These are phyloP conservation scores for Plasmodium inui DNA, from an alignment of 169 alveolate species.

Conservation along the genomic window DNA sequence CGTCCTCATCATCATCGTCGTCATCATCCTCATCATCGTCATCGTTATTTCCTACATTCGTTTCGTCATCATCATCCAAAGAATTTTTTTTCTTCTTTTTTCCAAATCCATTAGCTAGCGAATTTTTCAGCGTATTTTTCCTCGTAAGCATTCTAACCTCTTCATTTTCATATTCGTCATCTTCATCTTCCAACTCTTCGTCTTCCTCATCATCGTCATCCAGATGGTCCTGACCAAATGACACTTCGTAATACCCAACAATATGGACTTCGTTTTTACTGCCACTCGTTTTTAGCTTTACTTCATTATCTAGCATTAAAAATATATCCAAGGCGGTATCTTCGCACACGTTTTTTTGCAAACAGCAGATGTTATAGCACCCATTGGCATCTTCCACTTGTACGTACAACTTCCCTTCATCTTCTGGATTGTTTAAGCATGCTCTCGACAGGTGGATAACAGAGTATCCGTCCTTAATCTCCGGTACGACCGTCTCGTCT, in stretches of 20 bases:
- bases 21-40: slow-evolving; percentile 78
- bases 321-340: slow-evolving; percentile 90
- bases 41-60: slow-evolving; percentile 42
- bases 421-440: slow-evolving; percentile 90
- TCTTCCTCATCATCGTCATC: slow-evolving; percentile 84
- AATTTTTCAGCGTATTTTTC: slow-evolving; percentile 67
- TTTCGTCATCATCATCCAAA: slow-evolving; percentile 48
- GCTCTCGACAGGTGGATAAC: slow-evolving; percentile 90
- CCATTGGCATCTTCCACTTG: slow-evolving; percentile 89
- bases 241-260: slow-evolving; percentile 92
- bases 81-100: slow-evolving; percentile 36
- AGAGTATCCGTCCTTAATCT: slow-evolving; percentile 79
- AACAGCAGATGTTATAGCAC: slow-evolving; percentile 87
- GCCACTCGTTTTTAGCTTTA: slow-evolving; percentile 88
- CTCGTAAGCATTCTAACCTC: slow-evolving; percentile 82
- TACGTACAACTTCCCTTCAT: slow-evolving; percentile 88
- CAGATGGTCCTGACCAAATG: slow-evolving; percentile 88
- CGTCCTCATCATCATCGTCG: slow-evolving; percentile 75
- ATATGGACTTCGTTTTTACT: slow-evolving; percentile 92
- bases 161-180: slow-evolving; percentile 85
- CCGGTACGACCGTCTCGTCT: slow-evolving; percentile 78
- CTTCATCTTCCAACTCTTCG: slow-evolving; percentile 83
- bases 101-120: slow-evolving; percentile 18
- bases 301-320: slow-evolving; percentile 86
- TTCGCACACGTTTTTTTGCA: slow-evolving; percentile 91